Percentiles rank a stretch among this genome's conserved stretches.
Conservation (phyloP, 805 yeast species). For the Pichia pseudocactophila region DNA sequence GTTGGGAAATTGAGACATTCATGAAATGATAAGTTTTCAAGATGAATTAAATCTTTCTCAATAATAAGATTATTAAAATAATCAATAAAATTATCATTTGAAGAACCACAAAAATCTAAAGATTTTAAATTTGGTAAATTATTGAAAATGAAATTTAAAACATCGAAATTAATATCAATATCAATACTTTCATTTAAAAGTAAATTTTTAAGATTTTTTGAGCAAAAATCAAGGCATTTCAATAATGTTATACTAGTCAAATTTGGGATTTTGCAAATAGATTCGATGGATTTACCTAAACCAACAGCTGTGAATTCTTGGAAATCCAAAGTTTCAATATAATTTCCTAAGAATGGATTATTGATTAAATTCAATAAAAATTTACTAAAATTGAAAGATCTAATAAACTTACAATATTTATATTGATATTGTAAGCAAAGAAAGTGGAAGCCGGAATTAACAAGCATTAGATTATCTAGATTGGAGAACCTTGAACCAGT, state of each 20-base stretch:
- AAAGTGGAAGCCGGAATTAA: constrained; percentile 50
- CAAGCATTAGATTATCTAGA: constrained; percentile 28
- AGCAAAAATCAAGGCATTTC: constrained; percentile 43
- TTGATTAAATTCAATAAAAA: constrained; percentile 48
- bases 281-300: constrained; percentile 76
- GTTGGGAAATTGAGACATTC: constrained; percentile 75
- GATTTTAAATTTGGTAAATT: constrained; percentile 48
- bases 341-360: constrained; percentile 42
- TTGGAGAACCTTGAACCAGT: constrained; percentile 21
- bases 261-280: constrained; percentile 89
- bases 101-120: constrained; percentile 84
- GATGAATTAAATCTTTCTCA: constrained; percentile 16
- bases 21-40: constrained; percentile 61
- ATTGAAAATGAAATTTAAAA: constrained; percentile 48
- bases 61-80: constrained; percentile 43
- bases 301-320: constrained; percentile 86
- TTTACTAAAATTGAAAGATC: constrained; percentile 72
- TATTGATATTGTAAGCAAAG: constrained; percentile 51
- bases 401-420: constrained; percentile 62
- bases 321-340: constrained; percentile 73
- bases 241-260: constrained; percentile 68
- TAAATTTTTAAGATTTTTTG: constrained; percentile 68
- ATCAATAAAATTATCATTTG: constrained; percentile 50
- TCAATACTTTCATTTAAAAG: constrained; percentile 80
- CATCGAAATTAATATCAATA: constrained; percentile 60